These are phyloP conservation scores for Scopulariopsis brevicaulis DNA, from an alignment of 2,329 filamentous ascomycete genomes.

Conservation along the genomic window DNA sequence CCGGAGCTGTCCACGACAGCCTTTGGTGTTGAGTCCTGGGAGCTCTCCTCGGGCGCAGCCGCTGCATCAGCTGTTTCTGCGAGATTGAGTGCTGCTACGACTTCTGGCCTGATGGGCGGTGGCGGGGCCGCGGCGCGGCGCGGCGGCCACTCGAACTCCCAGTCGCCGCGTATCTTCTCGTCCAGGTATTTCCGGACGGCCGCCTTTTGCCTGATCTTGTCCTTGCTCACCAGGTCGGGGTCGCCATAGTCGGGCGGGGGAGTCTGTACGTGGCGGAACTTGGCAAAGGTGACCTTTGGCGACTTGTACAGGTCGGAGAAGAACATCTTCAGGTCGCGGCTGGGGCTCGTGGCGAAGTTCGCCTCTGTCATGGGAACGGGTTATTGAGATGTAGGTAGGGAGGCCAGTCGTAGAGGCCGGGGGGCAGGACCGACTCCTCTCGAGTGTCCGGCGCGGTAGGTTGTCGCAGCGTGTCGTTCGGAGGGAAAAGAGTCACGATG, in stretches of 20 bases:
- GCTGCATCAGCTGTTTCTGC: background rate
- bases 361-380: background rate
- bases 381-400: background rate
- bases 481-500: background rate
- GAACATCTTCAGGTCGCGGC: background rate
- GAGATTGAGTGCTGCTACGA: background rate
- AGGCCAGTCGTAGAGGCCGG: background rate
- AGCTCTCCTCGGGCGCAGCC: background rate
- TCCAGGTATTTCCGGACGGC: conserved; percentile 45
- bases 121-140: background rate
- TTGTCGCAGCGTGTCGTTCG: background rate
- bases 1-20: background rate
- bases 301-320: conserved; percentile 6
- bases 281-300: conserved; percentile 3
- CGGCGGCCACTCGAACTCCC: conserved; percentile 47
- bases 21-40: background rate
- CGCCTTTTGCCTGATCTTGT: conserved; percentile 52
- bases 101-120: background rate
- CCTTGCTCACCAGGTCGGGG: conserved; percentile 47
- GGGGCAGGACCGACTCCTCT: background rate
- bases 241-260: conserved; percentile 31
- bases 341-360: background rate
- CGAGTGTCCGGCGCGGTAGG: background rate
- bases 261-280: conserved; percentile 1
- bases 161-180: conserved; percentile 45